Conservation (phyloP, 805 yeast species). For the Candida germanica region DNA sequence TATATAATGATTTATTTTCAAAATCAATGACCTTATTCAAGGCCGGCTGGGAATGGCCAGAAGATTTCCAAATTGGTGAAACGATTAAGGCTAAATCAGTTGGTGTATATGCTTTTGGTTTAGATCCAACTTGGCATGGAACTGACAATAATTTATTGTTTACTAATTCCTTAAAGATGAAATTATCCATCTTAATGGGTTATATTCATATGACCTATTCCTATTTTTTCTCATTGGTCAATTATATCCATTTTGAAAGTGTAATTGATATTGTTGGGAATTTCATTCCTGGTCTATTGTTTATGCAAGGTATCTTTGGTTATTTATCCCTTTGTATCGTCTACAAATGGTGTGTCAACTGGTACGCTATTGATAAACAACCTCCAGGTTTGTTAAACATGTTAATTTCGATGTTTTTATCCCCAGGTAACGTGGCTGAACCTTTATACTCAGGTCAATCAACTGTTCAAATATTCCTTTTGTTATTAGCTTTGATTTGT, state of each 20-base stretch:
- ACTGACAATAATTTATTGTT: conserved; percentile 67
- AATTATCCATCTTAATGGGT: conserved; percentile 72
- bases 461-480: conserved; percentile 53
- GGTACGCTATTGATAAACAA: conserved; percentile 58
- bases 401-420: conserved; percentile 71
- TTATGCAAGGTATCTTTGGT: conserved; percentile 77
- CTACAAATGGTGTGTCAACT: conserved; percentile 72
- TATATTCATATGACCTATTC: conserved; percentile 74
- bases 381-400: conserved; percentile 75
- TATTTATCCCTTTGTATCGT: conserved; percentile 63
- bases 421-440: conserved; percentile 69
- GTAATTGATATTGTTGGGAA: conserved; percentile 67
- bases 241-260: conserved; percentile 55
- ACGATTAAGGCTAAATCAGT: conserved; percentile 60
- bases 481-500: conserved; percentile 60
- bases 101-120: conserved; percentile 63
- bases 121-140: conserved; percentile 81
- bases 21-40: conserved; percentile 64
- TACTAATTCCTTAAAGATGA: conserved; percentile 75
- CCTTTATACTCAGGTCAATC: conserved; percentile 66
- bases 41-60: conserved; percentile 80
- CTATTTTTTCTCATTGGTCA: conserved; percentile 62
- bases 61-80: conserved; percentile 64
- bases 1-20: conserved; percentile 71
- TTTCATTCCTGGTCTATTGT: conserved; percentile 68